A percentile compares a stretch with the other conserved stretches of the same genome.
phyloP scores from a whole-genome alignment of 495 filamentous ascomycete species.

The Hyaloscypha hepaticicola region DNA sequence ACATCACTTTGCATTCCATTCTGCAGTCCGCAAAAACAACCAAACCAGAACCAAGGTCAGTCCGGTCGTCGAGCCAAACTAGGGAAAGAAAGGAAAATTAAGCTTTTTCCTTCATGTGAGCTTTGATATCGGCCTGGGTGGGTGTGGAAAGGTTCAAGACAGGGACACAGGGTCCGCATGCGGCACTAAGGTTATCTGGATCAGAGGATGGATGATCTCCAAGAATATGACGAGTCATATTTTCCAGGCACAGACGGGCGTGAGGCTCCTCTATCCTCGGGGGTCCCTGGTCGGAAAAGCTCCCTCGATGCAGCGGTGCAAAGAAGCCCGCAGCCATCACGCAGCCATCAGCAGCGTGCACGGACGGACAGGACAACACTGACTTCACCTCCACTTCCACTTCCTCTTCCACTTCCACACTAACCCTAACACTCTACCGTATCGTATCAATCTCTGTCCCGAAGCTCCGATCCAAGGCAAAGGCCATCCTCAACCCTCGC shows the following conservation, averaged over 20 bases:
- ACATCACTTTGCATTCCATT: neutral
- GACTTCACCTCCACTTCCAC: neutral
- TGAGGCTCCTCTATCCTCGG: too few species aligned
- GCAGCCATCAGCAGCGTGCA: neutral
- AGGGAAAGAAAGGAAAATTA: neutral
- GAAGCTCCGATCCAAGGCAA: too few species aligned
- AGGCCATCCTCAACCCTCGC: too few species aligned
- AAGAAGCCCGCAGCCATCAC: slow-evolving; percentile 9
- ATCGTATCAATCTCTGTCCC: too few species aligned
- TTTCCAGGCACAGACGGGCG: slow-evolving; percentile 8
- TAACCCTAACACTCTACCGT: too few species aligned
- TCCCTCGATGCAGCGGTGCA: too few species aligned
- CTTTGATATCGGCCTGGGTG: too few species aligned
- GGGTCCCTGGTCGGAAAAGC: too few species aligned
- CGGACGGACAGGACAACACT: neutral
- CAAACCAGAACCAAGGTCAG: neutral
- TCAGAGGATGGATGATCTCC: slow-evolving; percentile 5
- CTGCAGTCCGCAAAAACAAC: neutral
- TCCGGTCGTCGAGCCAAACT: neutral
- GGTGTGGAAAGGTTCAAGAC: neutral
- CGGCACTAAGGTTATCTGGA: neutral
- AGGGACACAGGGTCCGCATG: neutral
- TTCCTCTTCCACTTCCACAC: neutral
- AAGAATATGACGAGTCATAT: slow-evolving; percentile 14
- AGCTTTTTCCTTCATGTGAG: neutral